Evolutionary conservation across 23 red algal genomes (phyloP), one percentile per base, ranked within the genome.

Genomic region (Gracilaria domingensis): DNA sequence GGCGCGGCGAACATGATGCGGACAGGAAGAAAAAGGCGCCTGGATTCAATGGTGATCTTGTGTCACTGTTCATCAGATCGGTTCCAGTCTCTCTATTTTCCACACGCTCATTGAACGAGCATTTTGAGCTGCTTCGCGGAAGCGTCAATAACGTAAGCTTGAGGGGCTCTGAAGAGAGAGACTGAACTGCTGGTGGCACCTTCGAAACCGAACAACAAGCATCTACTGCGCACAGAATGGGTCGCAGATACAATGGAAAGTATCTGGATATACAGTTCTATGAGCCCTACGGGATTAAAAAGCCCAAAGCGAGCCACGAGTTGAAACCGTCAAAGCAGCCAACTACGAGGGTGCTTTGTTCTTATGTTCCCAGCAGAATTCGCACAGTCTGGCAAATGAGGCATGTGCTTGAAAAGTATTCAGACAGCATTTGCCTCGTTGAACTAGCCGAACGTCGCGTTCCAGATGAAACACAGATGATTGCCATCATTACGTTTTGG

Each of bases 121-220:
- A 90, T 60, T 90, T 90, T 34, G 58, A 30, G 17, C 21, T 29
- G 13, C 56, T 74, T 13, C 44, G 18, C 36, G 74, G 71, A 21
- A 47, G n/a, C 44, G 44, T 75, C 0, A 48, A 35, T 8, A 25
- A 79, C 23, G 74, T 90, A 14, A 80, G 65, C 73, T 21, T 90
- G 30, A 42, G 87, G 24, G 87, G 87, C 1, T 67, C 73, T 8
- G 47, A 67, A 28, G 47, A 60, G 6, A 58, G 21, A 7, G 54
- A 64, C 20, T 34, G 87, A 21, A 81, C 87, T 14, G 87, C 87
- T 21, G 64, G 81, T 25, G 64, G 81, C 51, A 60, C 87, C 38
- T 90, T 90, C 59, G 58, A 40, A 39, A 61, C 74, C 23, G 65
- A 51, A 30, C 59, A 69, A 18, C 71, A 90, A 66, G 75, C 87